Percentiles rank a stretch among this genome's conserved stretches.
Evolutionary conservation across 768 basidiomycete species (phyloP).

Genomic region (Cubamyces lactineus): DNA sequence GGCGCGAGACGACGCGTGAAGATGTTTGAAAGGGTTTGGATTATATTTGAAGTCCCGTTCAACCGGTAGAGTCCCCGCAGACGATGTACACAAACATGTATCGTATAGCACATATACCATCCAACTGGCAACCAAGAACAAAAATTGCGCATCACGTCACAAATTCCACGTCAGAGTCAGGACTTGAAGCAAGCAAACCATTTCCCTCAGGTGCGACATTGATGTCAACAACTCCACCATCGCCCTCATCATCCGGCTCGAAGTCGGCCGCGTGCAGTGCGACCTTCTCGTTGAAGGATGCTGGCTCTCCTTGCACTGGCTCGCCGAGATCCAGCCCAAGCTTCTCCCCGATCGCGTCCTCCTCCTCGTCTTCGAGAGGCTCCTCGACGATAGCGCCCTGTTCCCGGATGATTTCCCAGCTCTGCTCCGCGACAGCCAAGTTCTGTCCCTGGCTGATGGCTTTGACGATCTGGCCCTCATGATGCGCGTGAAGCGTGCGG

Average conservation of each 20-base stretch:
- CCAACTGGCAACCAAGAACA: slow-evolving; percentile 15
- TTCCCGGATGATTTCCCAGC: slow-evolving; percentile 60
- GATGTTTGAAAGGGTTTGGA: slow-evolving; percentile 4
- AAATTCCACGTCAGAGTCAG: slow-evolving; percentile 3
- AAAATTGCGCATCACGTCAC: slow-evolving; percentile 7
- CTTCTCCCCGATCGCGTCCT: slow-evolving; percentile 31
- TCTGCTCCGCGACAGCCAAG: slow-evolving; percentile 63
- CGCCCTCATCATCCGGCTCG: not conserved
- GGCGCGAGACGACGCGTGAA: no score
- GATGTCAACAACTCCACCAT: slow-evolving; percentile 16
- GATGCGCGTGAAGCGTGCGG: slow-evolving; percentile 66
- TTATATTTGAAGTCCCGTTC: slow-evolving; percentile 5
- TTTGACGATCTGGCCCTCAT: slow-evolving; percentile 79
- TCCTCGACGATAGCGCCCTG: slow-evolving; percentile 74
- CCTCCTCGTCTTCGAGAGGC: slow-evolving; percentile 48
- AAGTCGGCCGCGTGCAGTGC: slow-evolving; percentile 7
- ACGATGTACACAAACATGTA: slow-evolving; percentile 15
- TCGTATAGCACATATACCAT: slow-evolving; percentile 22
- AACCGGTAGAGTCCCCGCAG: slow-evolving; percentile 12
- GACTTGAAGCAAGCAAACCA: not conserved
- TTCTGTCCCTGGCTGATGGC: slow-evolving; percentile 81
- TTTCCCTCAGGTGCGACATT: slow-evolving; percentile 1
- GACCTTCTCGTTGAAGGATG: slow-evolving; percentile 33
- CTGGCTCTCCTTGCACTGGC: slow-evolving; percentile 25
- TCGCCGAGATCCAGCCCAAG: slow-evolving; percentile 23